phyloP scores from a whole-genome alignment of 1,139 yeast species.

The Sporopachydermia cereana region DNA sequence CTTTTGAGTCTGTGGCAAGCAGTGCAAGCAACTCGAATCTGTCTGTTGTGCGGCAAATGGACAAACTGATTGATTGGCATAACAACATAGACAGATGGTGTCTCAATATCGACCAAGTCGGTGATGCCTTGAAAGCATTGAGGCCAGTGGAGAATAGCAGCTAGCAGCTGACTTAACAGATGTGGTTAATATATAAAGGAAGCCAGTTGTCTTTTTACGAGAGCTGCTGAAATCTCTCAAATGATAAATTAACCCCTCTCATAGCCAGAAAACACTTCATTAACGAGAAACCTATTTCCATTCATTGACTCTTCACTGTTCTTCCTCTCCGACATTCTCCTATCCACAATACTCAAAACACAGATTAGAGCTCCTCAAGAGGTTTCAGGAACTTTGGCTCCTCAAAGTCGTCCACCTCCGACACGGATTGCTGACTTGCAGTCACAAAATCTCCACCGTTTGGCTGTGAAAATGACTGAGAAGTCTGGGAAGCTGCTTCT shows the following conservation, averaged over 20 bases:
- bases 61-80: not conserved
- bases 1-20: not conserved
- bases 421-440: not conserved
- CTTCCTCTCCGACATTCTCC: not conserved
- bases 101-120: not conserved
- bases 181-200: too few relatives aligned
- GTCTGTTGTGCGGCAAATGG: too few relatives aligned
- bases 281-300: too few relatives aligned
- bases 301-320: too few relatives aligned
- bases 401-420: constrained; percentile 19
- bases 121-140: too few relatives aligned
- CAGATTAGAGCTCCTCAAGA: not conserved
- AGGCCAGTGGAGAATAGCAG: too few relatives aligned
- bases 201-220: too few relatives aligned
- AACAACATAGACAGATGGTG: not conserved
- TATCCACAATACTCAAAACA: not conserved
- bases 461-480: not conserved
- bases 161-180: too few relatives aligned
- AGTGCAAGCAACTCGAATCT: not conserved
- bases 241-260: too few relatives aligned
- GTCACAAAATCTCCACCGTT: not conserved
- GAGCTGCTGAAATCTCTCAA: too few relatives aligned
- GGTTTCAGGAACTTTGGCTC: constrained; percentile 75
- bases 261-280: too few relatives aligned
- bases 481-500: not conserved